phyloP scores from a whole-genome alignment of 1,284 basidiomycete genomes.

The Ustilago nuda region DNA sequence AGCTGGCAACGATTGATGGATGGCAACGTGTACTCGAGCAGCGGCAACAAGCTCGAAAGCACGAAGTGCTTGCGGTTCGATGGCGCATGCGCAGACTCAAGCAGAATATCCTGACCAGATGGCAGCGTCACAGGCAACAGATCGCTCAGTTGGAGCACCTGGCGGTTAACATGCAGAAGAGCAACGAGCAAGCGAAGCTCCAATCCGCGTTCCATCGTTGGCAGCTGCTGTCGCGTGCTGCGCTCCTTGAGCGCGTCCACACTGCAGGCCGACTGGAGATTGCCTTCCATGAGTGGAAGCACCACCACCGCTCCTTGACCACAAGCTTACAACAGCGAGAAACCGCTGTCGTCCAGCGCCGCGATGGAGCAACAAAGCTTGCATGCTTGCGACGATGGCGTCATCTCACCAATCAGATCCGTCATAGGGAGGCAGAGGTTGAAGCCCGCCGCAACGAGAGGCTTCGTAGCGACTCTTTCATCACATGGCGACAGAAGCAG shows the following conservation, averaged over 20 bases:
- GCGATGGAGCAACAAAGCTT: not conserved
- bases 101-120: slow-evolving; percentile 13
- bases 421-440: slow-evolving; percentile 6
- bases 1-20: slow-evolving; percentile 27
- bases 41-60: slow-evolving; percentile 11
- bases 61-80: slow-evolving; percentile 43
- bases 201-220: slow-evolving; percentile 11
- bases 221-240: slow-evolving; percentile 27
- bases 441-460: slow-evolving; percentile 14
- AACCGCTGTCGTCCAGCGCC: slow-evolving; percentile 14
- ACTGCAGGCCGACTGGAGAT: slow-evolving; percentile 9
- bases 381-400: slow-evolving; percentile 23
- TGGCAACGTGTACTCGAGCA: slow-evolving; percentile 33
- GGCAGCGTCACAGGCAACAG: slow-evolving; percentile 7
- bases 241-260: slow-evolving; percentile 24
- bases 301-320: slow-evolving; percentile 17
- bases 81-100: slow-evolving; percentile 45
- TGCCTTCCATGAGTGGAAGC: slow-evolving; percentile 31
- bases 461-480: slow-evolving; percentile 16
- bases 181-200: slow-evolving; percentile 2
- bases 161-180: slow-evolving; percentile 7
- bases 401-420: slow-evolving; percentile 6
- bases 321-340: slow-evolving; percentile 39
- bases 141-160: slow-evolving; percentile 10
- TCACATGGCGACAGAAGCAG: slow-evolving; percentile 24